Percentiles rank a stretch among this genome's conserved stretches.
Evolutionary conservation across 495 filamentous ascomycete species (phyloP).

Genomic region (Gamarada debralockiae): DNA sequence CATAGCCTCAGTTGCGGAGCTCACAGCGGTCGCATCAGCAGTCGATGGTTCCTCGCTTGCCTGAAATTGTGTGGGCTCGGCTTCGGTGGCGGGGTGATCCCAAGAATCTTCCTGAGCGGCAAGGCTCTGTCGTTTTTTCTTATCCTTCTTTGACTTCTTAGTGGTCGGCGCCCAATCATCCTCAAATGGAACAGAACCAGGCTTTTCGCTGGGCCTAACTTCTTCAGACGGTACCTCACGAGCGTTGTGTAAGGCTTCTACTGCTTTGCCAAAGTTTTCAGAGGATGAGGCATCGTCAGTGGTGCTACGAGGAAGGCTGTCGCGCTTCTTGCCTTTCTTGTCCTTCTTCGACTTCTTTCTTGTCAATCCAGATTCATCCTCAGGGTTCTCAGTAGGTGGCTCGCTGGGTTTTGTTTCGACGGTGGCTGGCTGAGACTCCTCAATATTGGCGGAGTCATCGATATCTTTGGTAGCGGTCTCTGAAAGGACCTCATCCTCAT

Average conservation of each 20-base stretch:
- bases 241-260: neutral
- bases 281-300: neutral
- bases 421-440: neutral
- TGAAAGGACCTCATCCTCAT: neutral
- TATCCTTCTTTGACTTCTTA: conserved; percentile 26
- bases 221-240: neutral
- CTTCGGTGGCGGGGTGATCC: neutral
- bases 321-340: conserved; percentile 22
- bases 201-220: neutral
- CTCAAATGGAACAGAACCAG: neutral
- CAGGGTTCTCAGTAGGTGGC: neutral
- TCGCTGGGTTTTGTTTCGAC: conserved; percentile 1
- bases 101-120: neutral
- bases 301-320: neutral
- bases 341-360: conserved; percentile 22
- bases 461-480: neutral
- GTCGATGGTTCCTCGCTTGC: neutral
- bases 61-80: neutral
- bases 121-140: conserved; percentile 17
- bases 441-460: neutral
- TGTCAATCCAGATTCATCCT: conserved; percentile 11
- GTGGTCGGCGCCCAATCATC: conserved; percentile 17
- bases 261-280: neutral
- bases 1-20: neutral
- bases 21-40: neutral